Evolutionary conservation across 306 rosid species (phyloP).

Genomic region (Prunus davidiana): DNA sequence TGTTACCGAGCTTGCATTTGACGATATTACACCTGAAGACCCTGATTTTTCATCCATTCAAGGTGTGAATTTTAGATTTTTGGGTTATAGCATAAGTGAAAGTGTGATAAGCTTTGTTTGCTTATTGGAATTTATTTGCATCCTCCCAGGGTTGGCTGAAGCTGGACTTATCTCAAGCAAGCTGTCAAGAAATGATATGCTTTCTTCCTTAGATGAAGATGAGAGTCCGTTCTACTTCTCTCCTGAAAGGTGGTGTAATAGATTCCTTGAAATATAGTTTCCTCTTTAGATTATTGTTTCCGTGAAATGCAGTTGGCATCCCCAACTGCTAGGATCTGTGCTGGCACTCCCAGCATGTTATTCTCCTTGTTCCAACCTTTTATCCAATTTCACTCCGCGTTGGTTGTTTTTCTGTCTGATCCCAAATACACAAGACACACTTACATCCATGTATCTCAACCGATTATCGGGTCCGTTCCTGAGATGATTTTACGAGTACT

Average conservation of each 20-base stretch:
- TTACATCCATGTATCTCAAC: neutral
- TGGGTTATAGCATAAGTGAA: neutral
- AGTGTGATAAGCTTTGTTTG: neutral
- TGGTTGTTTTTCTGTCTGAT: neutral
- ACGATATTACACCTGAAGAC: conserved; percentile 81
- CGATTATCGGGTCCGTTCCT: neutral
- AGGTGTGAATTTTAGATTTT: conserved; percentile 49
- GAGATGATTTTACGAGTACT: neutral
- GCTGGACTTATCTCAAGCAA: conserved; percentile 95
- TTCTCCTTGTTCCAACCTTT: no score
- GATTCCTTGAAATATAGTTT: neutral
- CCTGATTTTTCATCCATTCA: conserved; percentile 94
- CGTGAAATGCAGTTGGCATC: neutral
- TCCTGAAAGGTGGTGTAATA: conserved; percentile 60
- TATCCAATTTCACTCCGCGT: neutral
- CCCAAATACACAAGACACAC: neutral
- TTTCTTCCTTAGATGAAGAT: conserved; percentile 58
- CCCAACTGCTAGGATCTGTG: no score
- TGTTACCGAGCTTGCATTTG: conserved; percentile 91
- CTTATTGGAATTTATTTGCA: conserved; percentile 9
- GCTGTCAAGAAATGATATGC: conserved; percentile 76
- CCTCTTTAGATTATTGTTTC: neutral
- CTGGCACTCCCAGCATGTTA: no score
- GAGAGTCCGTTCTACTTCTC: conserved; percentile 61
- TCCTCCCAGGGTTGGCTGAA: conserved; percentile 89